These are phyloP conservation scores for Hyphodiscus hymeniophilus DNA, from an alignment of 495 filamentous ascomycete species.

Conservation along the genomic window DNA sequence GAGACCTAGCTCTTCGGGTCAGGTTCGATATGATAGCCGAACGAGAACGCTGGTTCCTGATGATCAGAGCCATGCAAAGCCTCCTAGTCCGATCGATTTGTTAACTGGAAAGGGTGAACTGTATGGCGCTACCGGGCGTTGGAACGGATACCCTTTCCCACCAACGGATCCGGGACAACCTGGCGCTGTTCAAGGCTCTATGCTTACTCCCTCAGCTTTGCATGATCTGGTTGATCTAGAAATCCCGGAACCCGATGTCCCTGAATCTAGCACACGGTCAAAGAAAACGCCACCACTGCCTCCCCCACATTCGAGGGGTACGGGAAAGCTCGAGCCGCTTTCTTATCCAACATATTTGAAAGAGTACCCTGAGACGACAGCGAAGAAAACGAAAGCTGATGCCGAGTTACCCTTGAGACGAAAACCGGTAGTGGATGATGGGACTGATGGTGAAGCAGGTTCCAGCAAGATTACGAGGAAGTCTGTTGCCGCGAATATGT, in stretches of 20 bases:
- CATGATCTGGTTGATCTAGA: constrained; percentile 18
- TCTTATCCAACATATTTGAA: constrained; percentile 24
- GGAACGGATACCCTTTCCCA: constrained; percentile 23
- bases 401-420: constrained; percentile 16
- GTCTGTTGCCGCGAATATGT: constrained; percentile 22
- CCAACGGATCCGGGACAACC: constrained; percentile 17
- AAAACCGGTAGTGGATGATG: constrained; percentile 6
- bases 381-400: constrained; percentile 15
- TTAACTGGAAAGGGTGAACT: constrained; percentile 15
- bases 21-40: constrained; percentile 20
- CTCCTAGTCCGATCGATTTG: constrained; percentile 10
- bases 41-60: constrained; percentile 19
- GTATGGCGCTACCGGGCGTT: constrained; percentile 5
- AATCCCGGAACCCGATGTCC: constrained; percentile 1
- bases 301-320: constrained; percentile 31
- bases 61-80: background rate
- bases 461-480: constrained; percentile 11
- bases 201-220: constrained; percentile 9
- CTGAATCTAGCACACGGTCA: constrained; percentile 9
- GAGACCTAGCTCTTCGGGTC: constrained; percentile 8
- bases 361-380: constrained; percentile 23
- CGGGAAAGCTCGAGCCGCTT: constrained; percentile 23
- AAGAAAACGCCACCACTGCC: constrained; percentile 26
- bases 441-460: background rate
- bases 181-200: constrained; percentile 14